Evolutionary conservation across 371 early-diverging fungal species (phyloP).

Genomic region (Mucor velutinosus): DNA sequence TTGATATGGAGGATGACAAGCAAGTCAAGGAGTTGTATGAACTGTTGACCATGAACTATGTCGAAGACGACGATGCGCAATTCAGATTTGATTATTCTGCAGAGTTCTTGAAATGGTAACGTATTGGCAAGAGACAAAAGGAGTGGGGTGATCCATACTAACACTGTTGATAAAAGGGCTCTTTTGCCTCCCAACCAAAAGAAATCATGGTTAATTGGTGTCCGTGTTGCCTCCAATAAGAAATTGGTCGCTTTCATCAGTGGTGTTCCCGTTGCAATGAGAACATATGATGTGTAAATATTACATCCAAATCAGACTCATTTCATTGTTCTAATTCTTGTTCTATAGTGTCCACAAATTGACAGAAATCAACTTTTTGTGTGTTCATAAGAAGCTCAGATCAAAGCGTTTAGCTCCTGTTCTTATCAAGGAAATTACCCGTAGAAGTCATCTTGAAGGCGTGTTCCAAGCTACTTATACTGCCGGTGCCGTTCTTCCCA

Average conservation of each 20-base stretch:
- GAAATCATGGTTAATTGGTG: constrained; percentile 89
- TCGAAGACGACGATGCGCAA: constrained; percentile 93
- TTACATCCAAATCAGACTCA: neutral
- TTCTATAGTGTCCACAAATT: constrained; percentile 53
- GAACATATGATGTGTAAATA: constrained; percentile 71
- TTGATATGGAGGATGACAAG: constrained; percentile 80
- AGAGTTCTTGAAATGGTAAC: constrained; percentile 87
- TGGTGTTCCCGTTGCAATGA: constrained; percentile 84
- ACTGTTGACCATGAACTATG: constrained; percentile 89
- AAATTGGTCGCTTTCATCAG: constrained; percentile 96
- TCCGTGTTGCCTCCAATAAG: constrained; percentile 80
- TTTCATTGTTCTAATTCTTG: neutral
- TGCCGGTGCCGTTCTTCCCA: constrained; percentile 91
- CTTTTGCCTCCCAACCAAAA: constrained; percentile 92
- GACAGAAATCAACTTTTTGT: constrained; percentile 99
- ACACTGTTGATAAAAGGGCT: constrained; percentile 60
- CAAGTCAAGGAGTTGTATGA: constrained; percentile 87
- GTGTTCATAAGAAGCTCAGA: constrained; percentile 95
- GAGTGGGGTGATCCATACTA: neutral
- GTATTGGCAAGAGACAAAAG: neutral
- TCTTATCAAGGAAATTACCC: constrained; percentile 98
- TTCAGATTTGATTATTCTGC: constrained; percentile 96
- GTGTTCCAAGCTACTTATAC: constrained; percentile 99
- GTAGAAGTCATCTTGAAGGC: constrained; percentile 89
- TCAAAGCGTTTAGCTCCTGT: constrained; percentile 96